phyloP scores from a whole-genome alignment of 192 early-diverging fungal genomes.

The Umbelopsis vinacea region DNA sequence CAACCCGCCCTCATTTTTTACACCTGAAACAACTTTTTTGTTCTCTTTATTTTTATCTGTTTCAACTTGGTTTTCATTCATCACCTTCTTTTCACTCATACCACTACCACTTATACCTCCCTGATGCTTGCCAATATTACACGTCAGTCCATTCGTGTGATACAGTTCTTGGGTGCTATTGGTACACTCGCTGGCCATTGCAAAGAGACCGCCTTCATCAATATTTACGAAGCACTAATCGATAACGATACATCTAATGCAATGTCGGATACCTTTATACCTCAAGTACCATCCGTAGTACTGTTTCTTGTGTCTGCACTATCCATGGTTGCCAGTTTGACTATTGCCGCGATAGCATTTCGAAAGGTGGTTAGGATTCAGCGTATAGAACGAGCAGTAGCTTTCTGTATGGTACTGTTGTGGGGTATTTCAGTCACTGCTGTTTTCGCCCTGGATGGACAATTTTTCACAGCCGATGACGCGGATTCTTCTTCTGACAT shows the following conservation, averaged over 20 bases:
- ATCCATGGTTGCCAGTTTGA: neutral
- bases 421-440: neutral
- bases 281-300: neutral
- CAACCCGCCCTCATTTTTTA: neutral
- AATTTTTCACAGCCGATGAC: neutral
- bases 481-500: neutral
- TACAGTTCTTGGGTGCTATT: neutral
- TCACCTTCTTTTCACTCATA: neutral
- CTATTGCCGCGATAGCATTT: neutral
- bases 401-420: neutral
- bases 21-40: neutral
- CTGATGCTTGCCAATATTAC: neutral
- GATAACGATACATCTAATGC: neutral
- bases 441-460: neutral
- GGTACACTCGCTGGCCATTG: neutral
- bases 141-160: neutral
- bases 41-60: neutral
- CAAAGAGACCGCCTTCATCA: neutral
- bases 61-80: neutral
- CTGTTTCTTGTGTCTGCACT: slow-evolving; percentile 1
- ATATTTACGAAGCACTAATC: neutral
- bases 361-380: neutral
- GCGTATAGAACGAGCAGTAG: neutral
- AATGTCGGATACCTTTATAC: neutral
- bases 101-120: neutral